Conservation (phyloP, 2,329 filamentous ascomycete species). For the Nectriaceae sp. region DNA sequence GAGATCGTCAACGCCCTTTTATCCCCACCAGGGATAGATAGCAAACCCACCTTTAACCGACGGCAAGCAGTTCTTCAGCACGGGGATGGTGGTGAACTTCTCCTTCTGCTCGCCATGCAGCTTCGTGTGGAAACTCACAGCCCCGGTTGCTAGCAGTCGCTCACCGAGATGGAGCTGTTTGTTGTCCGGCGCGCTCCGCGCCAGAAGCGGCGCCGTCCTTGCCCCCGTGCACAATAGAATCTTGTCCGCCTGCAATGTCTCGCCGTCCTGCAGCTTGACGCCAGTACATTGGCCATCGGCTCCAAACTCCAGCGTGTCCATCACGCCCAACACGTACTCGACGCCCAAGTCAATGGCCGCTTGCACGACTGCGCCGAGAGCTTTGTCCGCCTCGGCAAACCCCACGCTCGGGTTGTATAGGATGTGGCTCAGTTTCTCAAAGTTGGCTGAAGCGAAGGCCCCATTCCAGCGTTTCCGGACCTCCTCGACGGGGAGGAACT, state of each 20-base stretch:
- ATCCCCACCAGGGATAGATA: neutral
- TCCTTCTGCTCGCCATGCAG: slow-evolving; percentile 46
- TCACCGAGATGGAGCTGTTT: slow-evolving; percentile 53
- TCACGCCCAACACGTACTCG: slow-evolving; percentile 55
- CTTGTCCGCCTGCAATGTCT: slow-evolving; percentile 50
- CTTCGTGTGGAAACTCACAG: slow-evolving; percentile 43
- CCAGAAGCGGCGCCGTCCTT: slow-evolving; percentile 56
- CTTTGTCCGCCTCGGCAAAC: slow-evolving; percentile 60
- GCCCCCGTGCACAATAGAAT: slow-evolving; percentile 58
- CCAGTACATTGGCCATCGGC: slow-evolving; percentile 48
- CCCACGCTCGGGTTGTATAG: slow-evolving; percentile 60
- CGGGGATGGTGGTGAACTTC: slow-evolving; percentile 52
- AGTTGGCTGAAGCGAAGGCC: slow-evolving; percentile 58
- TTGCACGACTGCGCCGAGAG: slow-evolving; percentile 55
- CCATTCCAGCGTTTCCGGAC: slow-evolving; percentile 57
- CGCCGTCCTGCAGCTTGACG: slow-evolving; percentile 49
- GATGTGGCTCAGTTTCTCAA: slow-evolving; percentile 55
- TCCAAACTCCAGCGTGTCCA: slow-evolving; percentile 49
- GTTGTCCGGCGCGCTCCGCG: slow-evolving; percentile 50
- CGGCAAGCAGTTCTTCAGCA: slow-evolving; percentile 49
- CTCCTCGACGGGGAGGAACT: slow-evolving; percentile 49
- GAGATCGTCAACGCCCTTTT: too few species aligned
- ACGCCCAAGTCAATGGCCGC: slow-evolving; percentile 54
- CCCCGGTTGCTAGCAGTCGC: slow-evolving; percentile 59
- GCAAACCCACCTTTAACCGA: slow-evolving; percentile 42